These are phyloP conservation scores for Alliaria petiolata DNA, from an alignment of 345 rosid species.

Conservation along the genomic window DNA sequence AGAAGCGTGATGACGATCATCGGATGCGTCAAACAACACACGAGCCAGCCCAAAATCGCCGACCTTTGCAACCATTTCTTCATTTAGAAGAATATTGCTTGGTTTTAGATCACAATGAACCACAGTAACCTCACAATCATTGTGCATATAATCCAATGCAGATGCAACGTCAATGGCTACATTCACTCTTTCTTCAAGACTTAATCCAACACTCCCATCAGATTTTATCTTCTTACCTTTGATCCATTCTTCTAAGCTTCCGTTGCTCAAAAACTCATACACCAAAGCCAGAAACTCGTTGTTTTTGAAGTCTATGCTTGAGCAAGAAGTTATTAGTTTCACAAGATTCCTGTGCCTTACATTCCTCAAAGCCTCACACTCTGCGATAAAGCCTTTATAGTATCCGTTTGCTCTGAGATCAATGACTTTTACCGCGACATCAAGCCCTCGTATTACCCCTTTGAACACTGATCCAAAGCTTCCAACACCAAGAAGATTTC, in stretches of 20 bases:
- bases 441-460: slow-evolving; percentile 16
- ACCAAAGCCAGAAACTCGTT: slow-evolving; percentile 52
- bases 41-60: slow-evolving; percentile 58
- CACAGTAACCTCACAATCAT: slow-evolving; percentile 42
- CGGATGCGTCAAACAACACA: slow-evolving; percentile 26
- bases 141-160: slow-evolving; percentile 50
- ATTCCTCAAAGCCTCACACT: slow-evolving; percentile 47
- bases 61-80: slow-evolving; percentile 50
- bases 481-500: slow-evolving; percentile 45
- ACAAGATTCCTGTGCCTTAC: slow-evolving; percentile 52
- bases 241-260: slow-evolving; percentile 51
- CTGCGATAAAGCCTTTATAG: slow-evolving; percentile 43
- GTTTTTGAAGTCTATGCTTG: slow-evolving; percentile 40
- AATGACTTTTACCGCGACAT: slow-evolving; percentile 44
- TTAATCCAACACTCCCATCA: slow-evolving; percentile 35
- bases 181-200: slow-evolving; percentile 41
- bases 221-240: slow-evolving; percentile 29
- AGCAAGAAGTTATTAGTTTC: slow-evolving; percentile 51
- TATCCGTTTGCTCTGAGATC: slow-evolving; percentile 34
- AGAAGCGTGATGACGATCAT: slow-evolving; percentile 26
- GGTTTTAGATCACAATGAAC: slow-evolving; percentile 53
- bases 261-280: slow-evolving; percentile 43
- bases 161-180: slow-evolving; percentile 43
- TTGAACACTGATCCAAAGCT: slow-evolving; percentile 42
- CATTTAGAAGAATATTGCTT: slow-evolving; percentile 34